phyloP scores from a whole-genome alignment of 257 asterid species.

The Solanum habrochaites region DNA sequence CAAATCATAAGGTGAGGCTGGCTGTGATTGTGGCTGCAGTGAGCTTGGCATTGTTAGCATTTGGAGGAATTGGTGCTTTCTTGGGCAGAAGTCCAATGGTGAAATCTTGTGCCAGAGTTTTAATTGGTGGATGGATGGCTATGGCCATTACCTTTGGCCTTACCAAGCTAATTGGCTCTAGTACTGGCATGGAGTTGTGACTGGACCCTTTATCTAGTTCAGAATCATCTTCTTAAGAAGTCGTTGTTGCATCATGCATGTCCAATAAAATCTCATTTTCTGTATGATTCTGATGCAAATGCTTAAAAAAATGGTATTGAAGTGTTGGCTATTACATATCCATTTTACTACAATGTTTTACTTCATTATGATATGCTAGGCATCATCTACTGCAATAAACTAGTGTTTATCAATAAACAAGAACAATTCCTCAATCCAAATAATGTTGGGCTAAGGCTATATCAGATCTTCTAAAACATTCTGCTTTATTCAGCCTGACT shows the following conservation, averaged over 20 bases:
- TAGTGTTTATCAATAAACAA: background rate
- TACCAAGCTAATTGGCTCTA: constrained; percentile 32
- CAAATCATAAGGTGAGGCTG: background rate
- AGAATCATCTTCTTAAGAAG: background rate
- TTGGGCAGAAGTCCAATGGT: constrained; percentile 29
- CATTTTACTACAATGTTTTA: background rate
- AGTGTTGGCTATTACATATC: background rate
- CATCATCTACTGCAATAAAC: background rate
- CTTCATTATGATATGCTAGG: background rate
- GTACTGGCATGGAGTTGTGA: constrained; percentile 33
- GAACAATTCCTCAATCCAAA: background rate
- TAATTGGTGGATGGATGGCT: constrained; percentile 67
- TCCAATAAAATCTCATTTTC: background rate
- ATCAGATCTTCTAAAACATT: background rate
- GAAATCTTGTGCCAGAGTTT: constrained; percentile 13
- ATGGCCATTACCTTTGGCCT: constrained; percentile 55
- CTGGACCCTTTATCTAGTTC: background rate
- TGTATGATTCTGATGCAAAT: background rate
- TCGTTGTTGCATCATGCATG: background rate
- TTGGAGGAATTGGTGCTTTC: constrained; percentile 49
- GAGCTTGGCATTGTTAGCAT: background rate
- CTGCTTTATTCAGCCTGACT: background rate
- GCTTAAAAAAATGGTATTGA: background rate
- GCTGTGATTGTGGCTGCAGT: background rate
- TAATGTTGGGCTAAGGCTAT: background rate